phyloP scores from a whole-genome alignment of 2,329 filamentous ascomycete genomes.

The Diaporthe capsici region DNA sequence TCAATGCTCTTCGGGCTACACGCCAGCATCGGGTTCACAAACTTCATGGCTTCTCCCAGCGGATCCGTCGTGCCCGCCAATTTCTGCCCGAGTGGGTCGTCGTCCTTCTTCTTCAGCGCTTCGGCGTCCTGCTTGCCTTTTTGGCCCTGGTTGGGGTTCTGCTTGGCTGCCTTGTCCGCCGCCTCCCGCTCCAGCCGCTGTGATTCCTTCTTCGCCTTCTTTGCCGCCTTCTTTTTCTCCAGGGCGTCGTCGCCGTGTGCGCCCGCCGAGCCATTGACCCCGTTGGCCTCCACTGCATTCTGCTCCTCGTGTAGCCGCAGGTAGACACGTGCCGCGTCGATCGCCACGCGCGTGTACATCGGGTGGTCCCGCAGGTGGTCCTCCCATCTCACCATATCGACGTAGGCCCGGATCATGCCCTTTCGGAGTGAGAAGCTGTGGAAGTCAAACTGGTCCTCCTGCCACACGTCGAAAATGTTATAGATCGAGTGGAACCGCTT shows the following conservation, averaged over 20 bases:
- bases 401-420: constrained; percentile 93
- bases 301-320: constrained; percentile 83
- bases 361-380: constrained; percentile 92
- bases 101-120: constrained; percentile 87
- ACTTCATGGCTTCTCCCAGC: constrained; percentile 88
- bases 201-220: constrained; percentile 88
- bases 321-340: constrained; percentile 86
- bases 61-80: constrained; percentile 87
- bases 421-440: constrained; percentile 98
- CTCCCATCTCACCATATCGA: constrained; percentile 98
- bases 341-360: constrained; percentile 88
- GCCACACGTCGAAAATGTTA: constrained; percentile 97
- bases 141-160: constrained; percentile 84
- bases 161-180: constrained; percentile 82
- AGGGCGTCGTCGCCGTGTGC: constrained; percentile 68
- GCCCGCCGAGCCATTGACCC: constrained; percentile 66
- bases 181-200: constrained; percentile 79
- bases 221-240: constrained; percentile 87
- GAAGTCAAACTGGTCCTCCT: constrained; percentile 99
- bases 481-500: constrained; percentile 92
- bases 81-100: constrained; percentile 87
- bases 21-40: constrained; percentile 84
- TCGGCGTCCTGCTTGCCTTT: constrained; percentile 69
- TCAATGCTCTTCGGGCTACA: constrained; percentile 85
- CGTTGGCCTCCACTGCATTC: constrained; percentile 72